Base-by-base conservation (phyloP, 306 rosid species). In the Aeschynomene evenia region DNA sequence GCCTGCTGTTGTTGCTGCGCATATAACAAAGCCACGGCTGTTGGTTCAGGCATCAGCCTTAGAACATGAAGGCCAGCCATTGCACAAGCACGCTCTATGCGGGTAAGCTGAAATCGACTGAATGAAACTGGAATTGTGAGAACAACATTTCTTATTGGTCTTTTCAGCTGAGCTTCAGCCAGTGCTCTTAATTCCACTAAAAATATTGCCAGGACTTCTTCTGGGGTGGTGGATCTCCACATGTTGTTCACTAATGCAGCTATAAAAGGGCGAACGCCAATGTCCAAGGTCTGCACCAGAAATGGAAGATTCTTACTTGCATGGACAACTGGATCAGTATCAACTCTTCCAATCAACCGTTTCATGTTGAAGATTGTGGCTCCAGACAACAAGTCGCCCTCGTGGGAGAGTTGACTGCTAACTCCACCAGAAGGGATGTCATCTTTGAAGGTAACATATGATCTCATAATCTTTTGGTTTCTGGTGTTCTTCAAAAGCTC, bases 211-310 rank as follows among this genome's bases (percentile, higher is more conserved):
- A 93, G 75, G 16, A 77, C 91, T 82, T 93, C 98, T 54, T 93
- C 97, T 0, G 94, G 91, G 31, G 88, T 85, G 49, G 96, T 85
- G 33, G 94, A 86, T 79, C 97, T 87, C 97, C 98, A 93, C 11
- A 77, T 72, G 51, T 84, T 84, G 72, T 82, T 85, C 62, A 88
- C 98, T 63, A 93, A 66, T 52, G 97, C 90, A 4, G 96, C 96
- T 21, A 90, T 73, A 13, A 86, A 82, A 0, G 97, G 98, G 3
- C 91, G 96, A 59, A 82, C 96, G 3, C 98, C 98, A 52, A 93
- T 81, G 48, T 80, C 94, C 78, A 88, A 72, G 1, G 97, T 85
- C 78, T 93, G 98, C 45, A 93, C 97, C 21, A 93, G 63, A 82
- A 93, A 93, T 3, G 97, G 98, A 39, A 93, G 96, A 79, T 63